These are phyloP conservation scores for Closterium sp. DNA, from an alignment of 139 green algal genomes.

Conservation along the genomic window DNA sequence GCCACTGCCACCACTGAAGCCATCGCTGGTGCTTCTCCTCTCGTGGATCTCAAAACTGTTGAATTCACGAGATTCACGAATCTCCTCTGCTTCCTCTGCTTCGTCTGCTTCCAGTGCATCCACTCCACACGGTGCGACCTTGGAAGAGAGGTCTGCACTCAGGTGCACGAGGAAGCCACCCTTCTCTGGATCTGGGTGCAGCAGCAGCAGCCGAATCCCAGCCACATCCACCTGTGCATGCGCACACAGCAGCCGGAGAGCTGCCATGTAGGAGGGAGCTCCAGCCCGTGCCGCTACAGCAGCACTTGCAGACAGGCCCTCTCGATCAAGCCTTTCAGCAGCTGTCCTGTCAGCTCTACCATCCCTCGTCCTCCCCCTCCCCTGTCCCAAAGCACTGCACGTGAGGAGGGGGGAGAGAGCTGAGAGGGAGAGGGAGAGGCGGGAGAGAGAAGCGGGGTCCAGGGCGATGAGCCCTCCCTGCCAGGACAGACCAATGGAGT, in stretches of 20 bases:
- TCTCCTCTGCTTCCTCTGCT: too few relatives aligned
- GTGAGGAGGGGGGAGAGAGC: background rate
- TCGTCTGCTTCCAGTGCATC: background rate
- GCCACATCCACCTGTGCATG: background rate
- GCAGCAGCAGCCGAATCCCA: background rate
- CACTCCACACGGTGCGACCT: background rate
- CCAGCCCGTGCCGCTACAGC: background rate
- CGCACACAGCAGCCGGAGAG: background rate
- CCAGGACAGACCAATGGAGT: background rate
- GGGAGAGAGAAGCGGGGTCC: background rate
- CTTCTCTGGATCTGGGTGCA: background rate
- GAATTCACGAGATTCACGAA: too few relatives aligned
- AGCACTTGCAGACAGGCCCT: background rate
- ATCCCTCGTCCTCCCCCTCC: background rate
- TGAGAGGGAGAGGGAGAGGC: background rate
- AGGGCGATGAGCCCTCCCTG: background rate
- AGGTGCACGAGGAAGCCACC: background rate
- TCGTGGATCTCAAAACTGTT: too few relatives aligned
- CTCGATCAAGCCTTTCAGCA: background rate
- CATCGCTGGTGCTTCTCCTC: too few relatives aligned
- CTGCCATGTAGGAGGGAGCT: background rate
- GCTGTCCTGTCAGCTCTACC: background rate
- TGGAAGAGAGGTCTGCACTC: background rate
- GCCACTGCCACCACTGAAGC: too few relatives aligned
- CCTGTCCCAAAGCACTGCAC: background rate